Evolutionary conservation across 495 filamentous ascomycete species (phyloP), one percentile per base, ranked within the genome.

Genomic region (Aspergillus saccharolyticus): DNA sequence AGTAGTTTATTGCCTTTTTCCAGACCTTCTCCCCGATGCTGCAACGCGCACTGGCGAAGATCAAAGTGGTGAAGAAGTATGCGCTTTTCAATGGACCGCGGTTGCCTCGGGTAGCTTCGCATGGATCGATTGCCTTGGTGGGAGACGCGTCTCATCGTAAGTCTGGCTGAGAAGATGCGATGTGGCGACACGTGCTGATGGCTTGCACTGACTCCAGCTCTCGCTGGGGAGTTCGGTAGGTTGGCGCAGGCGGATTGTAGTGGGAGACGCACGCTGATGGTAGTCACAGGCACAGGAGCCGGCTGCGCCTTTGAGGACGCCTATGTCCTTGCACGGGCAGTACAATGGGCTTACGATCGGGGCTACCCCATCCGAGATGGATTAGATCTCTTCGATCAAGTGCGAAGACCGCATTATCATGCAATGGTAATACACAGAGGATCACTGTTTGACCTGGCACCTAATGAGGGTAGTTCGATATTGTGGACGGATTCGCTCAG

Each of bases 301-400:
- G 83, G 84, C 1, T 78, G 83, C 71, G 80, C 81, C 5, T 73
- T 86, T 20, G 84, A 87, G 61, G 84, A 86, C 63, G 75, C 78
- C 33, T 77, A 75, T 30, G 68, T 84, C 8, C 62, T 88, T 10
- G 67, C 74, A n/a, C 62, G 44, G 45, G 62, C 56, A 12, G 57
- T 69, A 12, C 22, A 46, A 52, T 70, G 62, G 64, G 62, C 62
- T 15, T 33, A 59, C 19, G 49, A 47, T 3, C 52, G 56, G 6
- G 56, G 44, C 0, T 19, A 47, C 19, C 17, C 47, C 1, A 14
- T 63, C 0, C 28, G 53, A 4, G 48, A 57, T 18, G 67, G 54
- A 1, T 51, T 70, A 3, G 56, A 59, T 17, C 50, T 70, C 8
- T 67, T 59, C 45, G 63, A 67, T 44, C 28, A 52, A 4, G 62